Percentiles rank a stretch among this genome's conserved stretches.
Conservation (phyloP, 2,329 filamentous ascomycete species). For the Lasiodiplodia citricola region DNA sequence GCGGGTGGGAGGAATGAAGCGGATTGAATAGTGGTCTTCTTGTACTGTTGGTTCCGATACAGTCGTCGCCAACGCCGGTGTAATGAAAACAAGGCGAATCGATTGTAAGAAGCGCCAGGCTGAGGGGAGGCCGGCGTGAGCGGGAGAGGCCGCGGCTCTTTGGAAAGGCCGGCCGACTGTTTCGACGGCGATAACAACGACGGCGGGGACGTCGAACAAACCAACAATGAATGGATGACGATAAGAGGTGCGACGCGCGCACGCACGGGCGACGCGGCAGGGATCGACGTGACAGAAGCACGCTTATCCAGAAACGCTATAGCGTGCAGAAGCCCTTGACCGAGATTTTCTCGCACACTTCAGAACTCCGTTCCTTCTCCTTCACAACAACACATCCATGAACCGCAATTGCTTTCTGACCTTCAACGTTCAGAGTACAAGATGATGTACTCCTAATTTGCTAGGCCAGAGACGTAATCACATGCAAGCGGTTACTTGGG, state of each 20-base stretch:
- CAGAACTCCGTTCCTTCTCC: neutral
- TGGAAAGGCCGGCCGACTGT: neutral
- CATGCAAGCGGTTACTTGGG: neutral
- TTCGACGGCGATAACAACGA: neutral
- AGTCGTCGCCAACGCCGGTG: neutral
- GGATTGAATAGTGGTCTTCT: no score
- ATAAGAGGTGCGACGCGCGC: neutral
- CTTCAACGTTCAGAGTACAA: constrained; percentile 1
- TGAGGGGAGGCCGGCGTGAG: neutral
- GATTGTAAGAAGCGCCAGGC: no score
- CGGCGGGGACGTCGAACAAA: neutral
- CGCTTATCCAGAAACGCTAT: neutral
- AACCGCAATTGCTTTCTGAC: neutral
- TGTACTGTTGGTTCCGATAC: no score
- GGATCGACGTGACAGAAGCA: neutral
- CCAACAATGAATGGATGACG: constrained; percentile 3
- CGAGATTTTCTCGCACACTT: constrained; percentile 19
- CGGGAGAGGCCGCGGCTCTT: neutral
- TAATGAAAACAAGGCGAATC: neutral
- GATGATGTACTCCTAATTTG: neutral
- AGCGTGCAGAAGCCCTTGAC: constrained; percentile 6
- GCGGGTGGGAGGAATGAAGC: no score
- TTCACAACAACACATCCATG: neutral
- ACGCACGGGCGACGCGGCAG: constrained; percentile 2
- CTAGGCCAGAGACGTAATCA: neutral